phyloP scores from a whole-genome alignment of 1,284 basidiomycete genomes.

The Somion occarium region DNA sequence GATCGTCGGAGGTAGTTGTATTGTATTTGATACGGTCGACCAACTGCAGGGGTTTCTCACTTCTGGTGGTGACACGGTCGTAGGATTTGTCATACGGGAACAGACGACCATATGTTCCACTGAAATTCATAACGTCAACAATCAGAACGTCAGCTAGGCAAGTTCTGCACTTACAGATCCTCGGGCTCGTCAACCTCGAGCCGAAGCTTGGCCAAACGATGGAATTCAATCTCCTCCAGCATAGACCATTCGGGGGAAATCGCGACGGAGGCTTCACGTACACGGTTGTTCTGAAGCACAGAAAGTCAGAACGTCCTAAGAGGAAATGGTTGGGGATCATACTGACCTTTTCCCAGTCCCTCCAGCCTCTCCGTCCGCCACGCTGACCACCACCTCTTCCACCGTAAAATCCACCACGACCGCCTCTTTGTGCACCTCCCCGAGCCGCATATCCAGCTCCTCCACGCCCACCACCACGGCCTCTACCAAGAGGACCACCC shows the following conservation, averaged over 20 bases:
- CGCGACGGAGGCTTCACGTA: conserved; percentile 91
- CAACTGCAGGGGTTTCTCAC: conserved; percentile 85
- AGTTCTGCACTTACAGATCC: conserved; percentile 61
- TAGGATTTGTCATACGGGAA: conserved; percentile 94
- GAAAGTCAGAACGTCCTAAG: not conserved
- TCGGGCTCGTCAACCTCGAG: conserved; percentile 91
- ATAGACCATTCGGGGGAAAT: conserved; percentile 91
- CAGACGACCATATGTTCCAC: conserved; percentile 85
- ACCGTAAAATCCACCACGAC: conserved; percentile 39
- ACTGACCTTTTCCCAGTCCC: conserved; percentile 90
- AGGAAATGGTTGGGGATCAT: too few species aligned
- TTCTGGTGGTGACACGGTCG: conserved; percentile 94
- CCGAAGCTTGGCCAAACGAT: conserved; percentile 86
- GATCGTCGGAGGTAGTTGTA: conserved; percentile 96
- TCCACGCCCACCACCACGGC: conserved; percentile 46
- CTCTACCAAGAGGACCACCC: conserved; percentile 58
- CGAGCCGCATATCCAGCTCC: conserved; percentile 35
- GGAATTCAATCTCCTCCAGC: conserved; percentile 97
- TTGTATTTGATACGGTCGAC: conserved; percentile 98
- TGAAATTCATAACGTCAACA: conserved; percentile 27
- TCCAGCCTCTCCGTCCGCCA: conserved; percentile 79
- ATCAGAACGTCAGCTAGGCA: not conserved
- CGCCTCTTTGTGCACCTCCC: conserved; percentile 42
- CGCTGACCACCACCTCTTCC: conserved; percentile 43
- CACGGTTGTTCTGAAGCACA: conserved; percentile 58